Conservation (phyloP, 192 early-diverging fungal species). For the Podila epicladia region DNA sequence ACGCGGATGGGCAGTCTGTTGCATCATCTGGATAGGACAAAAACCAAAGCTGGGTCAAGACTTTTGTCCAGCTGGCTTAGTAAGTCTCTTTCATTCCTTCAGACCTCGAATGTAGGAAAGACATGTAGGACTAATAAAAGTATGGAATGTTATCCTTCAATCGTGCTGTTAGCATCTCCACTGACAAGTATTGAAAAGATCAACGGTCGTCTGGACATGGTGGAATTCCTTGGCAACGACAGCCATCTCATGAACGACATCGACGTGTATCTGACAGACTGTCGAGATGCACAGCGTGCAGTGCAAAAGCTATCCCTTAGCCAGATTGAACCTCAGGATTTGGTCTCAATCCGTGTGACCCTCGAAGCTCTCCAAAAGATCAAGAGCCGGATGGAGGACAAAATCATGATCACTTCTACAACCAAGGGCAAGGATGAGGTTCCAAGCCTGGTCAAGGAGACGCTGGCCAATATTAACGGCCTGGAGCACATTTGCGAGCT, state of each 20-base stretch:
- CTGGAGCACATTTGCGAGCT: constrained; percentile 33
- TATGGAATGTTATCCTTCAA: neutral
- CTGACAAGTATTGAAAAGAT: constrained; percentile 71
- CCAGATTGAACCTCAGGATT: constrained; percentile 68
- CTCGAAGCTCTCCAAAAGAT: constrained; percentile 62
- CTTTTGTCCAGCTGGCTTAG: constrained; percentile 76
- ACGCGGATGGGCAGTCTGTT: constrained; percentile 71
- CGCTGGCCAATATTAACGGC: constrained; percentile 17
- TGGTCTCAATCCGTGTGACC: constrained; percentile 67
- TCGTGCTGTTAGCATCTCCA: constrained; percentile 64
- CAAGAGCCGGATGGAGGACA: constrained; percentile 34
- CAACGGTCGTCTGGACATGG: constrained; percentile 76
- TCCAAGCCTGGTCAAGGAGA: constrained; percentile 19
- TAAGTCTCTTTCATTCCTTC: constrained; percentile 1
- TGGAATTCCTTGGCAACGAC: constrained; percentile 72
- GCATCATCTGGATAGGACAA: constrained; percentile 77
- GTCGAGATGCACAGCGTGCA: constrained; percentile 74
- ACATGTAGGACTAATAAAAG: too few species aligned
- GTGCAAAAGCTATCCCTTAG: constrained; percentile 76
- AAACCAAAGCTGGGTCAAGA: constrained; percentile 81
- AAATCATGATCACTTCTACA: constrained; percentile 7
- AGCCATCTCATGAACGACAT: constrained; percentile 64
- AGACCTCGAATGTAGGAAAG: too few species aligned
- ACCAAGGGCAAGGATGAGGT: neutral
- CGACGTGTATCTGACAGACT: constrained; percentile 56